Evolutionary conservation across 108 stramenopile species (phyloP), one percentile per base, ranked within the genome.

Genomic region (Nannochloropsis gaditana): DNA sequence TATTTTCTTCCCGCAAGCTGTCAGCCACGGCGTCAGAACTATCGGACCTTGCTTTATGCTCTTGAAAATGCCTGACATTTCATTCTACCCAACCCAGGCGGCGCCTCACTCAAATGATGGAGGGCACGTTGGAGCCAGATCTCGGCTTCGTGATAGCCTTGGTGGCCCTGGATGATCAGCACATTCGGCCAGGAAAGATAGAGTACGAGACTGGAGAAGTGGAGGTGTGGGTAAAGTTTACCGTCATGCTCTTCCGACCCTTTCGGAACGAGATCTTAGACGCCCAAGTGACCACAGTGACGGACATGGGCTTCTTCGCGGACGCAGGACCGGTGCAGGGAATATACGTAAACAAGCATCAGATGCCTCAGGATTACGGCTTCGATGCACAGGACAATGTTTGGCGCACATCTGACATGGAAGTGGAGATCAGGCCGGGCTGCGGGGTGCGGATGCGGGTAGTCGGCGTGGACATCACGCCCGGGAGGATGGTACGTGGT

Each of bases 321-420:
- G 59, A 73, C 59, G 59, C 59, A 2, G 59, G 59, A n/a, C 59
- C 59, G 15, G 59, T 73, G n/a, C 59, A 73, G 59, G 59, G 59
- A n/a, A 73, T 73, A n/a, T 73, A 73, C n/a, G 59, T 73, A n/a
- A 73, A 73, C 59, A 73, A 73, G 59, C 59, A 73, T n/a, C 59
- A 73, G 59, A 73, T 73, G 59, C 59, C 59, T n/a, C 59, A 73
- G n/a, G 59, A 73, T 73, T 73, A 73, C 6, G 59, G 59, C 19
- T 73, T 73, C 6, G 59, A 73, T 6, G 59, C 59, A n/a, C 59
- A 73, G 59, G 59, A 73, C 8, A 73, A 73, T 73, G 59, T 73
- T 4, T 73, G 59, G 59, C 59, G 59, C 19, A 73, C 59, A n/a
- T 73, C 59, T 15, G 59, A 73, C n/a, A 73, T 73, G 59, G 59